phyloP scores from a whole-genome alignment of 805 yeast species.

The Saturnispora silvae region DNA sequence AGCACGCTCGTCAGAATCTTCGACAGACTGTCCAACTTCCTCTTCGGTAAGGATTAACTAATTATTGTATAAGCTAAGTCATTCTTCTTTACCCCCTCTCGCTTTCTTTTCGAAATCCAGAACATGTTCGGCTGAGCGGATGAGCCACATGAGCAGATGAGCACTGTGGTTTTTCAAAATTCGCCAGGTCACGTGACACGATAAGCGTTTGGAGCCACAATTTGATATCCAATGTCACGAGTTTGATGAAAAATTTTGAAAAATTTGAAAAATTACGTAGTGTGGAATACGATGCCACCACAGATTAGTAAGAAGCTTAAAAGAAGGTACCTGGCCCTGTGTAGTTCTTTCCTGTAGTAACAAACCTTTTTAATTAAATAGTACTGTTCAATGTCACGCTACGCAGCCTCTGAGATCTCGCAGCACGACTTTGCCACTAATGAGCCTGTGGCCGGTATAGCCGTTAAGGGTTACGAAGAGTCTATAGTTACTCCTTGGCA shows the following conservation, averaged over 20 bases:
- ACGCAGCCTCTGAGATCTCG: not conserved
- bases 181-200: slow-evolving; percentile 1
- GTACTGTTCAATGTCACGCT: not conserved
- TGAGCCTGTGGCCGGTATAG: not conserved
- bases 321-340: too few species aligned
- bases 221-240: slow-evolving; percentile 1
- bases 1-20: slow-evolving; percentile 3
- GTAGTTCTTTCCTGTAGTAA: too few species aligned
- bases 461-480: slow-evolving; percentile 16
- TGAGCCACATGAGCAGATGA: too few species aligned
- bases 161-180: not conserved
- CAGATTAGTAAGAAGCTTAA: too few species aligned
- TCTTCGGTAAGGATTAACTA: slow-evolving; percentile 13
- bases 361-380: too few species aligned
- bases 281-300: too few species aligned
- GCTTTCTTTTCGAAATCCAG: too few species aligned
- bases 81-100: too few species aligned
- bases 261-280: too few species aligned
- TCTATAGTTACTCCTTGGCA: slow-evolving; percentile 19
- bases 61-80: too few species aligned
- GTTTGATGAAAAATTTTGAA: not conserved
- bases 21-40: slow-evolving; percentile 5
- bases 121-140: too few species aligned
- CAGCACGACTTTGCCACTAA: not conserved
- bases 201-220: not conserved